Evolutionary conservation across 306 rosid species (phyloP).

Genomic region (Dicorynia guianensis): DNA sequence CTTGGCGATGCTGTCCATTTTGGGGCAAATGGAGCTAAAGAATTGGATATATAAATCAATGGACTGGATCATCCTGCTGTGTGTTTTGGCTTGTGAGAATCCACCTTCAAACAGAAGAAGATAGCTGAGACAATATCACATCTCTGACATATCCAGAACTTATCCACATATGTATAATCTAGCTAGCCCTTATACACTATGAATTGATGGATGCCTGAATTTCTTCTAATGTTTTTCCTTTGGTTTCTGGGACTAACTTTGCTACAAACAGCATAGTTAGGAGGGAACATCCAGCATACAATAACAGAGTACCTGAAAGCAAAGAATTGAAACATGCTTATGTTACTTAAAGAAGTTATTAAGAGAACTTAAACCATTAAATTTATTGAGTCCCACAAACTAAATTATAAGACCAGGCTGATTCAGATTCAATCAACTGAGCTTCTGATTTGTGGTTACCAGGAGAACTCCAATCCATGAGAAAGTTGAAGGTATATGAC

Average conservation of each 20-base stretch:
- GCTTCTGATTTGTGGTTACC: conserved; percentile 41
- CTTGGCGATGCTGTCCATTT: conserved; percentile 20
- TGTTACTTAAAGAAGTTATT: not conserved
- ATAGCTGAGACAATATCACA: not conserved
- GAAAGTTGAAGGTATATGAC: conserved; percentile 74
- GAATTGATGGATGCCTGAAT: conserved; percentile 71
- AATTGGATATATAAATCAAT: not conserved
- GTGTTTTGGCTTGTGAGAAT: conserved; percentile 9
- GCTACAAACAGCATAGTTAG: conserved; percentile 69
- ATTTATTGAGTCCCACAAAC: too few species aligned
- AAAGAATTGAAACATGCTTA: not conserved
- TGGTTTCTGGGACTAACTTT: conserved; percentile 80
- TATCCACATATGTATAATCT: not conserved
- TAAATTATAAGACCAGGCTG: too few species aligned
- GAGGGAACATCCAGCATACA: conserved; percentile 68
- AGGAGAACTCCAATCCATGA: conserved; percentile 79
- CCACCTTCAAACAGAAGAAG: not conserved
- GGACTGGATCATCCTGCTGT: not conserved
- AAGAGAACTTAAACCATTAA: too few species aligned
- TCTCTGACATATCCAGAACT: not conserved
- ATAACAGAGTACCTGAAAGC: conserved; percentile 67
- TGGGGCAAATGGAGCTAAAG: conserved; percentile 17
- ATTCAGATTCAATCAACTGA: too few species aligned
- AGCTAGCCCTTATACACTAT: conserved; percentile 11
- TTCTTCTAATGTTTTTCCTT: conserved; percentile 85